Evolutionary conservation across 768 basidiomycete species (phyloP).

Genomic region (Podaxis sp.): DNA sequence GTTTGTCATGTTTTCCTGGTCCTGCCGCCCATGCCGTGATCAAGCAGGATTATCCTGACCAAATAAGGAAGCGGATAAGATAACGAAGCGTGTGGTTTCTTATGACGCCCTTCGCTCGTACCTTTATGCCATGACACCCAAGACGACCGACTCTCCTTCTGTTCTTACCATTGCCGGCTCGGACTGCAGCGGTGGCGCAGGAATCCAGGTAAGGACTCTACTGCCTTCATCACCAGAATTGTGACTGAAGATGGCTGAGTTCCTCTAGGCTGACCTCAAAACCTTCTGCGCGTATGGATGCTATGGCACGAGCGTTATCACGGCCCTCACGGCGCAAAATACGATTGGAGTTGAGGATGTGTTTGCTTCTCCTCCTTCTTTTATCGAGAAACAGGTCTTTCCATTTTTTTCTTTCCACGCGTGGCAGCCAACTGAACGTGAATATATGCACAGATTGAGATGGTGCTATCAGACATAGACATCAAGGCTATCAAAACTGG

Average conservation of each 20-base stretch:
- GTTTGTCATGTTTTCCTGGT: neutral
- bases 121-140: neutral
- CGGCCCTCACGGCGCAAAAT: conserved; percentile 89
- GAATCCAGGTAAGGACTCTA: conserved; percentile 65
- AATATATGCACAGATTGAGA: conserved; percentile 4
- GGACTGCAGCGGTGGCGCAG: conserved; percentile 85
- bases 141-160: conserved; percentile 17
- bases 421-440: neutral
- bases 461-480: conserved; percentile 66
- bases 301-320: conserved; percentile 81
- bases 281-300: conserved; percentile 77
- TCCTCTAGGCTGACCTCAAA: conserved; percentile 78
- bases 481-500: conserved; percentile 83
- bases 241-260: neutral
- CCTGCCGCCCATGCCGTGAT: neutral
- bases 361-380: conserved; percentile 63
- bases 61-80: conserved; percentile 1
- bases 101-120: neutral
- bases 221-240: neutral
- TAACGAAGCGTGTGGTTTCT: neutral
- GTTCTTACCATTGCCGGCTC: conserved; percentile 79
- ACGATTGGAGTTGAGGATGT: conserved; percentile 80
- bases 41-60: neutral
- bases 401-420: conserved; percentile 11
- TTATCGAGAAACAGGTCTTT: conserved; percentile 73